A percentile compares a stretch with the other conserved stretches of the same genome.
Evolutionary conservation across 805 yeast species (phyloP).

Genomic region (Cyberlindnera subsufficiens): DNA sequence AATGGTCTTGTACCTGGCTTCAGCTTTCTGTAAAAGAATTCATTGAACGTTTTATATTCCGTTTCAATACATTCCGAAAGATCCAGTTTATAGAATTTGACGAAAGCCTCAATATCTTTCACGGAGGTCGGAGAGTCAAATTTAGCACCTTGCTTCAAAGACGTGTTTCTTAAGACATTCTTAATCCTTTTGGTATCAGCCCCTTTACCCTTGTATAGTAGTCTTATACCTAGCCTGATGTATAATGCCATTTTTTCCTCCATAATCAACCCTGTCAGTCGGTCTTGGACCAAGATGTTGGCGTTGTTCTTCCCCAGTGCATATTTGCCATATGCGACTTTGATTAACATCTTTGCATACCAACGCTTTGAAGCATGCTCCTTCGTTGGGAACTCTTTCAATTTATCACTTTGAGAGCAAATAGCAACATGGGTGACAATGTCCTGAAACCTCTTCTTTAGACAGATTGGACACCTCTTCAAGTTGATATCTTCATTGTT

Average conservation of each 20-base stretch:
- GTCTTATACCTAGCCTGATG: conserved; percentile 80
- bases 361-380: conserved; percentile 82
- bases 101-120: conserved; percentile 65
- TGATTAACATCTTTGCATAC: conserved; percentile 79
- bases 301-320: conserved; percentile 87
- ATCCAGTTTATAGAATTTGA: conserved; percentile 78
- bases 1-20: conserved; percentile 65
- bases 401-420: conserved; percentile 75
- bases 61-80: conserved; percentile 61
- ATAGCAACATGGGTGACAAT: conserved; percentile 83
- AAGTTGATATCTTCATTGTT: conserved; percentile 26
- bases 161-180: conserved; percentile 54
- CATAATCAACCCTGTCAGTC: conserved; percentile 79
- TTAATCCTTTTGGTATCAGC: conserved; percentile 55
- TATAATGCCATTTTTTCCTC: conserved; percentile 92
- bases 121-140: conserved; percentile 70
- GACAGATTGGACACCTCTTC: conserved; percentile 81
- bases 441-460: conserved; percentile 62
- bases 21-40: conserved; percentile 78
- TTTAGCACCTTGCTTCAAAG: conserved; percentile 77
- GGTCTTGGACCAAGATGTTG: conserved; percentile 88
- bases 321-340: conserved; percentile 83
- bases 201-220: conserved; percentile 72
- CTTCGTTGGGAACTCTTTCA: conserved; percentile 69
- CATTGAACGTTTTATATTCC: conserved; percentile 67